Base-by-base conservation (phyloP, 2,329 filamentous ascomycete species). In the Cercospora sesami region DNA sequence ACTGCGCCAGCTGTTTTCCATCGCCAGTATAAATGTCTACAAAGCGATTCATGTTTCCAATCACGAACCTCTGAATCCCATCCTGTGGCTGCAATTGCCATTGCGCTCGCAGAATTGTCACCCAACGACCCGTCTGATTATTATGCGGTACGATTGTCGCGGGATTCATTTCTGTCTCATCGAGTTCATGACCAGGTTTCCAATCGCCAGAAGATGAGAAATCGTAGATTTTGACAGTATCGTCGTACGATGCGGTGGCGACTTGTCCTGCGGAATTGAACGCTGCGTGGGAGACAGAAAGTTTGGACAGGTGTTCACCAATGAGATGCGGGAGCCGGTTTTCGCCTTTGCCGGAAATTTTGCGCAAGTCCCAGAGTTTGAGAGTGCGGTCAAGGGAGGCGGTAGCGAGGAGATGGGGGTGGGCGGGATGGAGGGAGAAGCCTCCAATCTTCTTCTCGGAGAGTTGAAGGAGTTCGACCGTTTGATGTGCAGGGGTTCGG, bases 371-470 rank as follows among this genome's bases (percentile, higher is more conserved):
- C 95, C 95, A 99, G 2, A 99, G 86, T 75, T 94, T 94, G 74
- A 99, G 82, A 0, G 90, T 96, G 2, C 94, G 87, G 77, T 99
- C 95, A 0, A 99, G 83, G 0, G 92, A 96, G 0, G 94, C 95
- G 0, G 95, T 98, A 0, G 93, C 93, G 0, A 97, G 80, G 4
- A 97, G 87, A 75, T 98, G 91, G 0, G 93, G 89, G 2, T 93
- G 86, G 0, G 89, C 79, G 0, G 95, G 94, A 74, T 96, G 90
- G 1, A 97, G 80, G 0, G 90, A 91, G 79, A 98, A 98, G 0
- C 95, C 95, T 18, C 95, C 95, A 64, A 99, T 97, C 77, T 99
- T 99, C 79, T 96, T 94, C 63, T 96, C 93, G 0, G 90, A 91
- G 0, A 98, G 82, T 8, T 87, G 85, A 86, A 92, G 96, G 1